Percentiles rank a stretch among this genome's conserved stretches.
These are phyloP conservation scores for Ensete ventricosum DNA, from an alignment of 176 grass and related monocot genomes.

Conservation along the genomic window DNA sequence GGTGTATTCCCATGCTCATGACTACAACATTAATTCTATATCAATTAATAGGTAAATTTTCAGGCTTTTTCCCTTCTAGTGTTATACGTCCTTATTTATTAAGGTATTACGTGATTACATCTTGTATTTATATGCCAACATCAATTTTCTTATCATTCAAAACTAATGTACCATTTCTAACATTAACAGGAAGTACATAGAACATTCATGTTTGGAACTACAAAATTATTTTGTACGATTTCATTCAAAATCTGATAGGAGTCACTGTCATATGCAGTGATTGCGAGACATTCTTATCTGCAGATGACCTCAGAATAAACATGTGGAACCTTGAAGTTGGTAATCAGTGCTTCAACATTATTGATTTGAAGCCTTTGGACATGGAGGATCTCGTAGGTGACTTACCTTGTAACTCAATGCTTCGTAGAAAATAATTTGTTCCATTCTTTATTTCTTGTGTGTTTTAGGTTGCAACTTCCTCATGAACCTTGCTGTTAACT, in stretches of 20 bases:
- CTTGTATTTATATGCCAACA: background rate
- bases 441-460: background rate
- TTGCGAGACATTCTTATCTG: slow-evolving; percentile 50
- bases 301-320: slow-evolving; percentile 52
- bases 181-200: background rate
- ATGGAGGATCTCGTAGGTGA: slow-evolving; percentile 73
- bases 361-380: slow-evolving; percentile 35
- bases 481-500: background rate
- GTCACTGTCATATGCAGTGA: slow-evolving; percentile 20
- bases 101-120: background rate
- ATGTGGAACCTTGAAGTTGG: slow-evolving; percentile 44
- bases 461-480: background rate
- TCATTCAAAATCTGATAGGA: background rate
- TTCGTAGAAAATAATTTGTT: background rate
- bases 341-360: slow-evolving; percentile 42
- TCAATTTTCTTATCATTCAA: too few species aligned
- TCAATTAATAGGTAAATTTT: slow-evolving; percentile 35
- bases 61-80: background rate
- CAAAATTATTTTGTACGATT: background rate
- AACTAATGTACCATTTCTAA: background rate
- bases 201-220: background rate
- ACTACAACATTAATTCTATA: slow-evolving; percentile 44
- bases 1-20: slow-evolving; percentile 31
- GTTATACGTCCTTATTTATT: background rate
- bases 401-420: slow-evolving; percentile 18